These are phyloP conservation scores for Microstegium vimineum DNA, from an alignment of 176 grass and related monocot genomes.

Conservation along the genomic window DNA sequence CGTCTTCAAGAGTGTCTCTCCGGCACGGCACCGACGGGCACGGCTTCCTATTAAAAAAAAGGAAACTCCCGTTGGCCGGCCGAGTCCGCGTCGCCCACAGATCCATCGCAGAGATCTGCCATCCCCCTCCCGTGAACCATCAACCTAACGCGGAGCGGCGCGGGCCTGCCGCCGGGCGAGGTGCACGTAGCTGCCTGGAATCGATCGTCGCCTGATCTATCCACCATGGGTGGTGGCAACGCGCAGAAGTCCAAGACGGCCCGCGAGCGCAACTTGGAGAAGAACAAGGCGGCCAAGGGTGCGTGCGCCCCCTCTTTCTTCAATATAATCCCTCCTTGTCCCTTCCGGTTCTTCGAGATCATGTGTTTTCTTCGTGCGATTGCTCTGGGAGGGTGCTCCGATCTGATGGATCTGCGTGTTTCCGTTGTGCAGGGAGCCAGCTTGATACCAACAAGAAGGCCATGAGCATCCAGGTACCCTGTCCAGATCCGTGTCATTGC, in stretches of 20 bases:
- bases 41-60: not conserved
- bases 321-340: too few species aligned
- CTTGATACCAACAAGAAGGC: slow-evolving; percentile 71
- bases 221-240: slow-evolving; percentile 52
- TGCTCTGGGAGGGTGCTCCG: not conserved
- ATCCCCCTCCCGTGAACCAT: not conserved
- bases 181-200: not conserved
- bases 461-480: slow-evolving; percentile 57
- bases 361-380: too few species aligned
- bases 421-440: slow-evolving; percentile 36
- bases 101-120: slow-evolving; percentile 9
- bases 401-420: slow-evolving; percentile 19
- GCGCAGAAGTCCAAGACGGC: slow-evolving; percentile 55
- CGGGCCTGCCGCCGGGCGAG: slow-evolving; percentile 2
- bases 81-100: not conserved
- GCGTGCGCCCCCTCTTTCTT: too few species aligned
- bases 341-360: too few species aligned
- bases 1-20: not conserved
- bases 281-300: slow-evolving; percentile 53
- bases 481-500: not conserved
- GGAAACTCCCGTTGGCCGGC: too few species aligned
- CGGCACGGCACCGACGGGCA: not conserved
- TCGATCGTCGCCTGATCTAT: not conserved
- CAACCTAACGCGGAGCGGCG: slow-evolving; percentile 5
- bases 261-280: slow-evolving; percentile 48